phyloP scores from a whole-genome alignment of 2,329 filamentous ascomycete genomes.

The Geosmithia morbida region DNA sequence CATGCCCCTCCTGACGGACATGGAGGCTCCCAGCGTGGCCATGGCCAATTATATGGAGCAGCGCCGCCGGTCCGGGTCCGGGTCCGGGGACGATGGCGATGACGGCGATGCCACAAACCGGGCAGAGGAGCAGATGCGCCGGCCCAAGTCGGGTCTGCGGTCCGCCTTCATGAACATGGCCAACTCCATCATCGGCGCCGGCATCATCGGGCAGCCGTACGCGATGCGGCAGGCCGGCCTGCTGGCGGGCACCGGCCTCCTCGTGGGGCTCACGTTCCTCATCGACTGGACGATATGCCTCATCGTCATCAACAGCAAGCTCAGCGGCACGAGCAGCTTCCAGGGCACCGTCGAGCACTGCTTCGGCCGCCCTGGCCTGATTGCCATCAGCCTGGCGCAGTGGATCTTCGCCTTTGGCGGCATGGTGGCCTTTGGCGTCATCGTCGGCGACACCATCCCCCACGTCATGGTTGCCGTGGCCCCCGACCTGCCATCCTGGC shows the following conservation, averaged over 20 bases:
- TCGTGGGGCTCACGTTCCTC: slow-evolving; percentile 65
- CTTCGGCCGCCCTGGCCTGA: slow-evolving; percentile 74
- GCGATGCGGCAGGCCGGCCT: slow-evolving; percentile 90
- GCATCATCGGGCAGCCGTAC: slow-evolving; percentile 78
- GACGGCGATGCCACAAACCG: slow-evolving; percentile 23
- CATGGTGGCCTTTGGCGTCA: slow-evolving; percentile 97
- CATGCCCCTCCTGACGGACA: slow-evolving; percentile 64
- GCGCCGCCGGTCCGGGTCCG: too few species aligned
- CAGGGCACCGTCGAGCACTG: slow-evolving; percentile 94
- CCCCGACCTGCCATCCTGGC: slow-evolving; percentile 55
- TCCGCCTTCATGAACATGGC: slow-evolving; percentile 99
- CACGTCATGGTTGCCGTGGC: slow-evolving; percentile 76
- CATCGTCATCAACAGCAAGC: slow-evolving; percentile 94
- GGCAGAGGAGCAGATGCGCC: slow-evolving; percentile 37
- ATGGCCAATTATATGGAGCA: slow-evolving; percentile 45
- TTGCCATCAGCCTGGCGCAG: slow-evolving; percentile 82
- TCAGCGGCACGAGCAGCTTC: slow-evolving; percentile 86
- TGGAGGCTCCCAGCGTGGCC: slow-evolving; percentile 65
- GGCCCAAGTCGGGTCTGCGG: slow-evolving; percentile 72
- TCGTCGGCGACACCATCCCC: slow-evolving; percentile 92
- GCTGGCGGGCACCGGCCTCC: slow-evolving; percentile 60
- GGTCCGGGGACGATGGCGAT: slow-evolving; percentile 27
- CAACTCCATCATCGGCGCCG: slow-evolving; percentile 83
- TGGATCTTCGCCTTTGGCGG: slow-evolving; percentile 98
- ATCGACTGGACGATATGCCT: slow-evolving; percentile 97